A percentile compares a stretch with the other conserved stretches of the same genome.
Evolutionary conservation across 1,284 basidiomycete species (phyloP).

Genomic region (Austroboletus novae-zelandiae): DNA sequence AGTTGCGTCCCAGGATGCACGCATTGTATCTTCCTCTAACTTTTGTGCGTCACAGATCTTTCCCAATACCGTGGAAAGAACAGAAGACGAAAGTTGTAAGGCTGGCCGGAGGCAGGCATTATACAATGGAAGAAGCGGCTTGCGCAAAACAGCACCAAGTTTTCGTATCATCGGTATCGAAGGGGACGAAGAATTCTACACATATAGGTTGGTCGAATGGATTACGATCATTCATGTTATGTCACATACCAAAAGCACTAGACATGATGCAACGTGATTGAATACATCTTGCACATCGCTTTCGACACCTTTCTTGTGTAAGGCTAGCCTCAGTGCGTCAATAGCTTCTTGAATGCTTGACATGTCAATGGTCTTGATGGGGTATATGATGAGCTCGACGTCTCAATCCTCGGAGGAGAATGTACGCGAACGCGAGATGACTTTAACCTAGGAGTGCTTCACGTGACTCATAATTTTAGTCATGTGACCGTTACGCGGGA

Average conservation of each 20-base stretch:
- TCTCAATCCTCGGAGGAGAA: too few relatives aligned
- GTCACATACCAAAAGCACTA: constrained; percentile 34
- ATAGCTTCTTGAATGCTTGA: constrained; percentile 21
- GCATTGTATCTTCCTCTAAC: constrained; percentile 11
- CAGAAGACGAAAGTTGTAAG: constrained; percentile 32
- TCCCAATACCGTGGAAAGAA: constrained; percentile 35
- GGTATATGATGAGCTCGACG: too few relatives aligned
- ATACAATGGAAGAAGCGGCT: constrained; percentile 38
- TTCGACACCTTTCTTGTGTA: constrained; percentile 13
- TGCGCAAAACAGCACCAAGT: constrained; percentile 33
- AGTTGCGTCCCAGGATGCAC: constrained; percentile 37
- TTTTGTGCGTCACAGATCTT: constrained; percentile 24
- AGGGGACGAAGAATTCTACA: constrained; percentile 35
- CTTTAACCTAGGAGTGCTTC: neutral
- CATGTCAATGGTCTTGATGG: constrained; percentile 12
- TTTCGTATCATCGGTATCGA: constrained; percentile 30
- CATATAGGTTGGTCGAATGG: neutral
- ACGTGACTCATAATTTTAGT: constrained; percentile 31
- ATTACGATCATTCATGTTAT: neutral
- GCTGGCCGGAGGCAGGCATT: constrained; percentile 29
- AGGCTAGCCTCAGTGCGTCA: constrained; percentile 21
- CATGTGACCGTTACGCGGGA: constrained; percentile 26
- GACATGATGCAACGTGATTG: constrained; percentile 27
- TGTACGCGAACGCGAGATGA: neutral
- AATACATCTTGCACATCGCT: constrained; percentile 22